A percentile compares a stretch with the other conserved stretches of the same genome.
Evolutionary conservation across 2,329 filamentous ascomycete genomes (phyloP).

Genomic region (Cladophialophora immunda): DNA sequence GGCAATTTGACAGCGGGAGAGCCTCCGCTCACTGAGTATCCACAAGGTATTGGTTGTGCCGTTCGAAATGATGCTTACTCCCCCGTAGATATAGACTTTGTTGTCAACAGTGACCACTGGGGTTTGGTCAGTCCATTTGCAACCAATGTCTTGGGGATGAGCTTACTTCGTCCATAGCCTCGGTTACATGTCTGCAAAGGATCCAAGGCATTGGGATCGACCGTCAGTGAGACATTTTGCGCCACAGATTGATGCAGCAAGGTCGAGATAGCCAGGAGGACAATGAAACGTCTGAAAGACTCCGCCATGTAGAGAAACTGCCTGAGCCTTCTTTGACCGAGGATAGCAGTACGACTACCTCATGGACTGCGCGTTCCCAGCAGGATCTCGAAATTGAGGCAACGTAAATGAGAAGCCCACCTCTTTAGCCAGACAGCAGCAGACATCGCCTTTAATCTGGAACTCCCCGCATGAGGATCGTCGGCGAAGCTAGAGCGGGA

Average conservation of each 20-base stretch:
- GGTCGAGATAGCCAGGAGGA: not conserved
- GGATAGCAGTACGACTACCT: not conserved
- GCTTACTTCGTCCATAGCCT: not conserved
- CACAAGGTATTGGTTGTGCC: slow-evolving; percentile 1
- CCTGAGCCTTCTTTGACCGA: not conserved
- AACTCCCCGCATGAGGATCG: not conserved
- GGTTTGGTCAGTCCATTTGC: not conserved
- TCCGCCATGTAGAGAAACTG: not conserved
- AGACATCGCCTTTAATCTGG: not conserved
- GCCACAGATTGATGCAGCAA: not conserved
- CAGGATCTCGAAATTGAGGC: not conserved
- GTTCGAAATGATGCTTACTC: not conserved
- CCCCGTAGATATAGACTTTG: slow-evolving; percentile 1
- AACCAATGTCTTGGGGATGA: not conserved
- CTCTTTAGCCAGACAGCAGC: not conserved
- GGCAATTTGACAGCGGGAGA: not conserved
- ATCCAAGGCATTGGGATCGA: not conserved
- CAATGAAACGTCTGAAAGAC: not conserved
- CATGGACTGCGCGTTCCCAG: not conserved
- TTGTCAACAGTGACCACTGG: not conserved
- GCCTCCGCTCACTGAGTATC: not conserved
- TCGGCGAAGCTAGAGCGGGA: not conserved
- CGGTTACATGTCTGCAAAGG: not conserved
- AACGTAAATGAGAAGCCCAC: not conserved
- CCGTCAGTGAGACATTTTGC: not conserved